Conservation (phyloP, 495 filamentous ascomycete genomes). For the Penicillium pancosmium region DNA sequence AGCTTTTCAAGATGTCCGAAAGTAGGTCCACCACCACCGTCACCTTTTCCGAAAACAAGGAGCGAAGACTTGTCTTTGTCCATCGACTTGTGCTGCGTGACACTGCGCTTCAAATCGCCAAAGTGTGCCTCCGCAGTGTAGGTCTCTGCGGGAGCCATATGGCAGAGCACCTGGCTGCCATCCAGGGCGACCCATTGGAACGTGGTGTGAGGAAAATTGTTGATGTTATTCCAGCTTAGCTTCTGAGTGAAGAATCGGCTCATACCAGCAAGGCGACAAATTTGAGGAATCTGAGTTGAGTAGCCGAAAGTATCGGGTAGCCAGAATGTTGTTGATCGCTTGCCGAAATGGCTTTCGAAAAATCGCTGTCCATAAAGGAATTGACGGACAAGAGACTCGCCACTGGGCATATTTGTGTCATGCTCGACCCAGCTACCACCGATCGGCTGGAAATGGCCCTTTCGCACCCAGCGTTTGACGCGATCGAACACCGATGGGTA, state of each 20-base stretch:
- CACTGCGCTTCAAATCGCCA: constrained; percentile 88
- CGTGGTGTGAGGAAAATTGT: constrained; percentile 96
- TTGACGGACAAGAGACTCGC: constrained; percentile 92
- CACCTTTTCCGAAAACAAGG: constrained; percentile 93
- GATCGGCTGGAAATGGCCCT: constrained; percentile 90
- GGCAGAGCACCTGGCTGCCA: constrained; percentile 93
- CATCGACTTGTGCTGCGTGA: constrained; percentile 93
- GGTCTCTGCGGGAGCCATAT: constrained; percentile 93
- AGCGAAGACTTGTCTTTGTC: constrained; percentile 86
- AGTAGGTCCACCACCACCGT: constrained; percentile 95
- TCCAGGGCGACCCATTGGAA: constrained; percentile 98
- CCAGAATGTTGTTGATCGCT: constrained; percentile 91
- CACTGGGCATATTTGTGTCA: constrained; percentile 95
- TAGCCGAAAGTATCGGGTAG: constrained; percentile 98
- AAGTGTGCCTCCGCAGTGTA: constrained; percentile 95
- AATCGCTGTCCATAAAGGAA: constrained; percentile 94
- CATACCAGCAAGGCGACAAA: constrained; percentile 93
- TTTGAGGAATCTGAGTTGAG: constrained; percentile 88
- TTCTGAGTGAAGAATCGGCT: constrained; percentile 96
- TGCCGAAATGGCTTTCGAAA: constrained; percentile 91
- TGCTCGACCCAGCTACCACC: constrained; percentile 99
- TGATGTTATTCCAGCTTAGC: constrained; percentile 96
- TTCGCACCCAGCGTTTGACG: constrained; percentile 86
- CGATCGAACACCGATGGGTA: constrained; percentile 88
- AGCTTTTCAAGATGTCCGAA: constrained; percentile 93